Percentiles rank a stretch among this genome's conserved stretches.
These are phyloP conservation scores for Paramecium sonneborni DNA, from an alignment of 73 alveolate genomes.

Conservation along the genomic window DNA sequence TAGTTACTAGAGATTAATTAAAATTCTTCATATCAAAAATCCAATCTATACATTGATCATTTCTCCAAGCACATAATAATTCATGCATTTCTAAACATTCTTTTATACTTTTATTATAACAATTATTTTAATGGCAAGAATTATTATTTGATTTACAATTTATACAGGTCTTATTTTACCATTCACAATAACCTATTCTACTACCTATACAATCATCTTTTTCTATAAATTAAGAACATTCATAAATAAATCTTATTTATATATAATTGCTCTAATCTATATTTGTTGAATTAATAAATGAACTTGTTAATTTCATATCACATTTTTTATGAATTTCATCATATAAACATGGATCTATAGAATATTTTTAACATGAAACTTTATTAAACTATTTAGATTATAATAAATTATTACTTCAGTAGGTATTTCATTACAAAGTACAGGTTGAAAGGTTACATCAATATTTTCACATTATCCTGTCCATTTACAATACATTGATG, in stretches of 20 bases:
- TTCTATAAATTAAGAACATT: not conserved
- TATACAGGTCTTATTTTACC: not conserved
- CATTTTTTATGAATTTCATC: not conserved
- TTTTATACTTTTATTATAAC: not conserved
- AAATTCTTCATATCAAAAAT: not conserved
- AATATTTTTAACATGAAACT: not conserved
- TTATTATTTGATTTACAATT: not conserved
- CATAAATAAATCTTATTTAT: not conserved
- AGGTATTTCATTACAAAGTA: not conserved
- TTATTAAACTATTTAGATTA: not conserved
- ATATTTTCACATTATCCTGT: not conserved
- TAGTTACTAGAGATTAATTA: not conserved
- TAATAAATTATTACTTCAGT: not conserved
- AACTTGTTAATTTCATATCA: not conserved
- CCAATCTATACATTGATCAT: not conserved
- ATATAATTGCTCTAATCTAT: not conserved
- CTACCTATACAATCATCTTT: not conserved
- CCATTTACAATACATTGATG: constrained; percentile 34
- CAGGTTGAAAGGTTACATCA: not conserved
- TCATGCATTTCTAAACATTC: not conserved
- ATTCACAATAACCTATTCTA: constrained; percentile 1
- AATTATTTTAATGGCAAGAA: not conserved
- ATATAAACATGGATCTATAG: not conserved
- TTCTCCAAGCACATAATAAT: constrained; percentile 2
- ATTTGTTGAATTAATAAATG: not conserved